Conservation (phyloP, 176 grass and related monocot genomes). For the Phragmites australis region DNA sequence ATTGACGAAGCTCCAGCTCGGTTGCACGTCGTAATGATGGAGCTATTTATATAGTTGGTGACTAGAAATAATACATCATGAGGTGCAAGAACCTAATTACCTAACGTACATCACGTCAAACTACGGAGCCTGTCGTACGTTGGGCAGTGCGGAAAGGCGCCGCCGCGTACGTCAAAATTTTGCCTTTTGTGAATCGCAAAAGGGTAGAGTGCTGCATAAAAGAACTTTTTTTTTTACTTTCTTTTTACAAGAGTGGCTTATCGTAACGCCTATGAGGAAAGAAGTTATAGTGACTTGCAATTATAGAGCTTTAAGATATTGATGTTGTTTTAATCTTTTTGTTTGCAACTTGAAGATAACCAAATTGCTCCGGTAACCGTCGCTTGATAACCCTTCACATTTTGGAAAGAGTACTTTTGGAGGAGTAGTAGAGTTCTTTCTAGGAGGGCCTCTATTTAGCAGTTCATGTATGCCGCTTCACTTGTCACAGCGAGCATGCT, state of each 20-base stretch:
- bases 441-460: background rate
- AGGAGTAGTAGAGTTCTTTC: background rate
- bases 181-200: conserved; percentile 42
- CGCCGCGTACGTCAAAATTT: background rate
- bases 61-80: conserved; percentile 13
- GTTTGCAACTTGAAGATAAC: background rate
- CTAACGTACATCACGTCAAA: conserved; percentile 21
- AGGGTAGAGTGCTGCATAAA: conserved; percentile 17
- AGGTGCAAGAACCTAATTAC: background rate
- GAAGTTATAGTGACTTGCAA: conserved; percentile 22
- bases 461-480: background rate
- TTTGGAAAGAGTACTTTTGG: background rate
- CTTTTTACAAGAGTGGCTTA: conserved; percentile 14
- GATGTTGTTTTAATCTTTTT: background rate
- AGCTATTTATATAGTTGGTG: background rate
- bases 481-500: too few relatives aligned
- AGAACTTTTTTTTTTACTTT: background rate
- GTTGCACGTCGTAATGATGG: conserved; percentile 42
- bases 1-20: conserved; percentile 34
- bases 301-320: conserved; percentile 19
- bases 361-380: too few relatives aligned
- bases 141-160: background rate
- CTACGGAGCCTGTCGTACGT: background rate
- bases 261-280: conserved; percentile 42
- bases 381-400: conserved; percentile 1